These are phyloP conservation scores for Sicyos edulis DNA, from an alignment of 306 rosid species.

Conservation along the genomic window DNA sequence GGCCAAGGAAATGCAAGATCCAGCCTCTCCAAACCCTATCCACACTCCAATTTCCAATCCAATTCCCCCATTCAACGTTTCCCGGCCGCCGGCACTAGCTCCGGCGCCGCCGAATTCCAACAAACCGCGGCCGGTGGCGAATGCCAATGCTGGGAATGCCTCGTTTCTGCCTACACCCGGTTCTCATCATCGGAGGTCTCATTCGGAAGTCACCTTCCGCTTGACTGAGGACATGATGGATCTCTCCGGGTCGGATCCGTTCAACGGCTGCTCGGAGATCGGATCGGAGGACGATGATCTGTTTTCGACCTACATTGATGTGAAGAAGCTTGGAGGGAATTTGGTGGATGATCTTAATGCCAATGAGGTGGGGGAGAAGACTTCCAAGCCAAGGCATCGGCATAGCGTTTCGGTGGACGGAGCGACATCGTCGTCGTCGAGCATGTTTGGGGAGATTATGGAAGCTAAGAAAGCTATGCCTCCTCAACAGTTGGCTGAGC, in stretches of 20 bases:
- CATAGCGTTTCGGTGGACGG: conserved; percentile 81
- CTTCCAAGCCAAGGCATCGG: conserved; percentile 51
- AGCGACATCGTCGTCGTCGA: conserved; percentile 41
- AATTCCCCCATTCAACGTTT: conserved; percentile 17
- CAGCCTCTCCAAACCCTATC: conserved; percentile 23
- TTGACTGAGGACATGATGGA: conserved; percentile 77
- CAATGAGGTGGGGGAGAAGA: too few relatives aligned
- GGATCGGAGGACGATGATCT: conserved; percentile 88
- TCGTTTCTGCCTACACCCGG: not conserved
- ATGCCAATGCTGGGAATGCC: not conserved
- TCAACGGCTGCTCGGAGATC: conserved; percentile 84
- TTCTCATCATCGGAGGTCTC: conserved; percentile 64
- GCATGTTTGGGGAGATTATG: conserved; percentile 82
- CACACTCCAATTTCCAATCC: conserved; percentile 21
- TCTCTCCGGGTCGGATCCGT: conserved; percentile 67
- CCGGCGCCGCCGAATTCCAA: not conserved
- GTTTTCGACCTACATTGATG: conserved; percentile 91
- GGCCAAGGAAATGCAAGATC: conserved; percentile 50
- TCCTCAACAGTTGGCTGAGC: conserved; percentile 97
- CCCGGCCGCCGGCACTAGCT: not conserved
- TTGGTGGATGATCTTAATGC: too few relatives aligned
- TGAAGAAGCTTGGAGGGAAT: conserved; percentile 69
- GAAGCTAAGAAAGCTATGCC: conserved; percentile 99
- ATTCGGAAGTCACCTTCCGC: conserved; percentile 69
- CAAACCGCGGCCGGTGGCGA: conserved; percentile 9